Conservation (phyloP, 1,284 basidiomycete genomes). For the Moesziomyces globuligerus region DNA sequence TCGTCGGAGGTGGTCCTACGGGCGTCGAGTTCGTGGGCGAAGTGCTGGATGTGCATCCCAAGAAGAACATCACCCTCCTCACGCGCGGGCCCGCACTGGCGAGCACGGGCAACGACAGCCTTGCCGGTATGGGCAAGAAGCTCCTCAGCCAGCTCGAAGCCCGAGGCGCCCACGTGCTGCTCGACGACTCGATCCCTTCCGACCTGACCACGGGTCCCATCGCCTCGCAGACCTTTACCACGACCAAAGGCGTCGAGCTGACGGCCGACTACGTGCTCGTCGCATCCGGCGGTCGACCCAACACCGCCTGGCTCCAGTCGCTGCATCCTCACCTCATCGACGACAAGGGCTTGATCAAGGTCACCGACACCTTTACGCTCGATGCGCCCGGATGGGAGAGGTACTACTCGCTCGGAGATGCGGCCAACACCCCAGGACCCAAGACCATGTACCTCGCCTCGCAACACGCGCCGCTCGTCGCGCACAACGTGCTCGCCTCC, state of each 20-base stretch:
- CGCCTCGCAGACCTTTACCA: constrained; percentile 15
- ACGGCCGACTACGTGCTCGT: constrained; percentile 69
- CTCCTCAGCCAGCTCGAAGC: constrained; percentile 62
- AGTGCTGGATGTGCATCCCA: constrained; percentile 27
- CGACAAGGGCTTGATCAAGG: constrained; percentile 60
- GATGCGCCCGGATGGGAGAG: constrained; percentile 14
- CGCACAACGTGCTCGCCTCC: constrained; percentile 43
- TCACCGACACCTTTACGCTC: constrained; percentile 57
- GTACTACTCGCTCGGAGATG: constrained; percentile 64
- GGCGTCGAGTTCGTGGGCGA: constrained; percentile 70
- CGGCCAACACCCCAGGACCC: constrained; percentile 42
- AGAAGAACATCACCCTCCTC: constrained; percentile 65
- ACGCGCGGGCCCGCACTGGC: constrained; percentile 43
- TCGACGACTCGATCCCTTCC: constrained; percentile 53
- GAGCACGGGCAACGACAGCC: constrained; percentile 32
- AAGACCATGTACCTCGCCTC: constrained; percentile 37
- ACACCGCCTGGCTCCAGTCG: constrained; percentile 63
- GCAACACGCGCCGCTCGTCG: constrained; percentile 39
- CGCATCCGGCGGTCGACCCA: constrained; percentile 68
- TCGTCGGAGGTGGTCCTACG: constrained; percentile 67
- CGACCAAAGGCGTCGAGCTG: constrained; percentile 19
- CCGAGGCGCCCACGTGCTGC: constrained; percentile 54
- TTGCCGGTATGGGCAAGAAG: constrained; percentile 34
- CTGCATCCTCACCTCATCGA: constrained; percentile 64
- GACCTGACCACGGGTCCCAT: constrained; percentile 30